Percentiles rank a stretch among this genome's conserved stretches.
These are phyloP conservation scores for Monilinia polystroma DNA, from an alignment of 2,329 filamentous ascomycete genomes.

Conservation along the genomic window DNA sequence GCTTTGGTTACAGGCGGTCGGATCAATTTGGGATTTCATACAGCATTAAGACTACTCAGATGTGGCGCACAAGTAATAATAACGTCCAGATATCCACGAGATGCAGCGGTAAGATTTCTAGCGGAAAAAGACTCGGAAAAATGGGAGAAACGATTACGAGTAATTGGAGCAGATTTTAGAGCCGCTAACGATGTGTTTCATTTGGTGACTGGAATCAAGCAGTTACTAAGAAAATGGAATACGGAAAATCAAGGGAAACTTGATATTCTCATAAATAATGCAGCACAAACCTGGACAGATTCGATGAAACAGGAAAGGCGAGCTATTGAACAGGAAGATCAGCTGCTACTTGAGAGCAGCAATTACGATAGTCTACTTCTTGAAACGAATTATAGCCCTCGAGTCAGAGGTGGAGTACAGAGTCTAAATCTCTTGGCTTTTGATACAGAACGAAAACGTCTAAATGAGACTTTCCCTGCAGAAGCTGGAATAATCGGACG, in stretches of 20 bases:
- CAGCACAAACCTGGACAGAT: slow-evolving; percentile 30
- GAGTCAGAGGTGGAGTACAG: slow-evolving; percentile 9
- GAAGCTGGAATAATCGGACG: background rate
- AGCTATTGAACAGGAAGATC: slow-evolving; percentile 24
- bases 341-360: background rate
- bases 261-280: slow-evolving; percentile 31
- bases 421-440: slow-evolving; percentile 7
- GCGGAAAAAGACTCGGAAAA: slow-evolving; percentile 21
- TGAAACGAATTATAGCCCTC: slow-evolving; percentile 11
- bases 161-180: slow-evolving; percentile 22
- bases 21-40: slow-evolving; percentile 28
- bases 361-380: background rate
- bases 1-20: slow-evolving; percentile 28
- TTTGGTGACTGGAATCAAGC: background rate
- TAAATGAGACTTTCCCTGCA: background rate
- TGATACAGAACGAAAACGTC: slow-evolving; percentile 13
- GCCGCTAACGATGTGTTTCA: slow-evolving; percentile 14
- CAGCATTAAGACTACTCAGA: slow-evolving; percentile 25
- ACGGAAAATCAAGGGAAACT: slow-evolving; percentile 9
- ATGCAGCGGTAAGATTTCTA: slow-evolving; percentile 25
- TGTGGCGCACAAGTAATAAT: slow-evolving; percentile 29
- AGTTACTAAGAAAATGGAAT: background rate
- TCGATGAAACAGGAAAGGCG: slow-evolving; percentile 23
- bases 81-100: slow-evolving; percentile 26
- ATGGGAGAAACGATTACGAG: slow-evolving; percentile 23